phyloP scores from a whole-genome alignment of 106 monocot genomes.

The Alisma plantagoaquatica region DNA sequence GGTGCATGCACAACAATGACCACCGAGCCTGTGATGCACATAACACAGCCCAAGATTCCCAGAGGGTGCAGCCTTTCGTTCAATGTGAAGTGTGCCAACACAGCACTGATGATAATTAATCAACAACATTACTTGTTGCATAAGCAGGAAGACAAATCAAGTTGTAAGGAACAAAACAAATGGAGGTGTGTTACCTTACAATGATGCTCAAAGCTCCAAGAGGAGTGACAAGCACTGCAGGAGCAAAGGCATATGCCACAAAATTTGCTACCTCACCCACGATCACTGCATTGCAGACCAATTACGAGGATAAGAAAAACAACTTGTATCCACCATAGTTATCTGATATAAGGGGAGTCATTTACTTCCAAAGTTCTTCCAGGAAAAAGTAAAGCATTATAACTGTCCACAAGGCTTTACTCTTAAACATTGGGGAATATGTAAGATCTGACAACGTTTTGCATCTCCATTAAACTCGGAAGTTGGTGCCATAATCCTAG shows the following conservation, averaged over 20 bases:
- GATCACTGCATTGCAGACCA: constrained; percentile 66
- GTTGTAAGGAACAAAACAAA: neutral
- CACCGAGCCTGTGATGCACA: constrained; percentile 81
- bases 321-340: too few species aligned
- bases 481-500: too few species aligned
- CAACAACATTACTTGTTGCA: neutral
- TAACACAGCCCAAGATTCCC: constrained; percentile 63
- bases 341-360: neutral
- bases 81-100: constrained; percentile 69
- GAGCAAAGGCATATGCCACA: constrained; percentile 79
- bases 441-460: neutral
- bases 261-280: constrained; percentile 83
- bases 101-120: constrained; percentile 45
- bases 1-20: constrained; percentile 76
- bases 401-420: too few species aligned
- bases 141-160: neutral
- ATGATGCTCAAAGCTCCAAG: constrained; percentile 86
- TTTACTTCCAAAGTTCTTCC: neutral
- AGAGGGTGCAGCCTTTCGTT: constrained; percentile 68
- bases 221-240: constrained; percentile 78
- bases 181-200: constrained; percentile 36
- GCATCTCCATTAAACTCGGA: too few species aligned
- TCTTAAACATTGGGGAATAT: neutral
- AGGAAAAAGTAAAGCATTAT: neutral
- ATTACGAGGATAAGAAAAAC: too few species aligned